These are phyloP conservation scores for Tulasnella sp. DNA, from an alignment of 768 basidiomycete species.

Conservation along the genomic window DNA sequence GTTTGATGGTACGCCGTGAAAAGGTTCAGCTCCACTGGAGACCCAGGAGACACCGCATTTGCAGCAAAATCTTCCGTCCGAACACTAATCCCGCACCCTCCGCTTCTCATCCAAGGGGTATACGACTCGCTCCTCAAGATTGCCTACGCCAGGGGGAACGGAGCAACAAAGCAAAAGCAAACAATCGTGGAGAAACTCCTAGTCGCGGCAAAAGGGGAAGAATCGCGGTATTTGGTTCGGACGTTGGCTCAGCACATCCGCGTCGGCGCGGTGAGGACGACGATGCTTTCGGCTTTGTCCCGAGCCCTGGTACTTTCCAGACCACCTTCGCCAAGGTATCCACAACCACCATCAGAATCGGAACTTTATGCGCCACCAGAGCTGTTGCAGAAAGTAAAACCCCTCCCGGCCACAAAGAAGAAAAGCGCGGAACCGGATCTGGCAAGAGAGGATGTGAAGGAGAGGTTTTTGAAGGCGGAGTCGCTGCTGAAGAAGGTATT, in stretches of 20 bases:
- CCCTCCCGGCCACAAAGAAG: conserved; percentile 40
- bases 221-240: conserved; percentile 79
- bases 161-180: conserved; percentile 75
- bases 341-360: conserved; percentile 22
- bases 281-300: conserved; percentile 78
- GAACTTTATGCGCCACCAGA: conserved; percentile 19
- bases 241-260: conserved; percentile 75
- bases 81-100: conserved; percentile 72
- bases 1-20: conserved; percentile 40
- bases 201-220: conserved; percentile 84
- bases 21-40: conserved; percentile 70
- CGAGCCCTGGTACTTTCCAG: conserved; percentile 52
- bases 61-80: conserved; percentile 76
- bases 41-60: conserved; percentile 87
- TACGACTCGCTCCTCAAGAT: conserved; percentile 72
- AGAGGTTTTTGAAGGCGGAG: conserved; percentile 61
- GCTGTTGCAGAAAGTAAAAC: conserved; percentile 41
- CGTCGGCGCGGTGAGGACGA: conserved; percentile 85
- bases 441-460: conserved; percentile 42
- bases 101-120: conserved; percentile 64
- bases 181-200: conserved; percentile 78
- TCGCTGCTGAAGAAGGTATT: conserved; percentile 70
- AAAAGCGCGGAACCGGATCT: conserved; percentile 41
- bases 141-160: conserved; percentile 68
- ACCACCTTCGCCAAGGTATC: neutral